phyloP scores from a whole-genome alignment of 2,329 filamentous ascomycete genomes.

The Cryphonectria japonica region DNA sequence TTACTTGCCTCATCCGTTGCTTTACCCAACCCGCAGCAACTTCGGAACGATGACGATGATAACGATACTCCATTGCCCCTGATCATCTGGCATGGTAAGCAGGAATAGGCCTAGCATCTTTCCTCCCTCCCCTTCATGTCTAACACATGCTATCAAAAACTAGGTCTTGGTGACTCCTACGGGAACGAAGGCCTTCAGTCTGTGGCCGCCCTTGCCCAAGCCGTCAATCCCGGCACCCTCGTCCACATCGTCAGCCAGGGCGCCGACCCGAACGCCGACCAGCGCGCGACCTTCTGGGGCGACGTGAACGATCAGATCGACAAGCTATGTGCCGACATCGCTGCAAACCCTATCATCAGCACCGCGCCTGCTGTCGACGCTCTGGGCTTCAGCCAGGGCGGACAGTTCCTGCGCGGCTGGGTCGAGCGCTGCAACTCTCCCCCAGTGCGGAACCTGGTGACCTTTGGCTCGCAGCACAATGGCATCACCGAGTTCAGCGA shows the following conservation, averaged over 20 bases:
- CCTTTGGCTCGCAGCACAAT: constrained; percentile 90
- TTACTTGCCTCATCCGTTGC: constrained; percentile 41
- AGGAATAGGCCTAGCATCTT: constrained; percentile 18
- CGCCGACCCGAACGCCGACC: constrained; percentile 69
- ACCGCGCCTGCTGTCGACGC: constrained; percentile 86
- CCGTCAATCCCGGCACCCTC: constrained; percentile 79
- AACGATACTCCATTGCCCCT: constrained; percentile 78
- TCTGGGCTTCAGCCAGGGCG: constrained; percentile 92
- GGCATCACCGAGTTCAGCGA: constrained; percentile 83
- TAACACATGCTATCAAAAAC: constrained; percentile 11
- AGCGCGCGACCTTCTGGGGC: constrained; percentile 85
- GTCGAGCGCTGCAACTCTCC: constrained; percentile 83
- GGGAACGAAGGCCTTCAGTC: constrained; percentile 73
- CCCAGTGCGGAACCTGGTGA: constrained; percentile 77
- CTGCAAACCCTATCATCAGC: constrained; percentile 76
- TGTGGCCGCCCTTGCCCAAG: constrained; percentile 72
- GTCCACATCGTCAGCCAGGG: constrained; percentile 79
- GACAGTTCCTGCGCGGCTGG: constrained; percentile 91
- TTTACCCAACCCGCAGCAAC: constrained; percentile 33
- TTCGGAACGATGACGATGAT: constrained; percentile 41
- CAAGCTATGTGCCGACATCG: constrained; percentile 76
- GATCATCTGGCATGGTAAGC: constrained; percentile 84
- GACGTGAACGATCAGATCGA: constrained; percentile 81
- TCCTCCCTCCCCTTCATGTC: neutral
- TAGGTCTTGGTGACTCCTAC: constrained; percentile 71